These are phyloP conservation scores for Nakazawaea holstii DNA, from an alignment of 805 yeast genomes.

Conservation along the genomic window DNA sequence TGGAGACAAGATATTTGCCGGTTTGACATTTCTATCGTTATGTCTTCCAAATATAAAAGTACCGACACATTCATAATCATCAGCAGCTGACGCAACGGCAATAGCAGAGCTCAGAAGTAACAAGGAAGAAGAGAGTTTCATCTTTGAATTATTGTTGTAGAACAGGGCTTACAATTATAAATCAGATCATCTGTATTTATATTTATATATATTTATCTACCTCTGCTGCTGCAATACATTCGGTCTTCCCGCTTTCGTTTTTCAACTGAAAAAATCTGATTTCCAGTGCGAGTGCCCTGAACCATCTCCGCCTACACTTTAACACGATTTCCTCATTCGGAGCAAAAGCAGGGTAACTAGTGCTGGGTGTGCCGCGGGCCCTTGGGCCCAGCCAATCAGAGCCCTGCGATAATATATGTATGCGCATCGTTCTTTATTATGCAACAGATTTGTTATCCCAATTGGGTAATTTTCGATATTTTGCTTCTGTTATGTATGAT, in stretches of 20 bases:
- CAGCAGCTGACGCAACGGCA: slow-evolving; percentile 18
- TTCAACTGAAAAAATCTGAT: no score
- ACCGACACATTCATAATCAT: slow-evolving; percentile 29
- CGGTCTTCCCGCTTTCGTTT: no score
- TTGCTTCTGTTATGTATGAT: no score
- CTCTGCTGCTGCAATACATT: not conserved
- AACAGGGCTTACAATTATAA: no score
- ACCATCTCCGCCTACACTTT: slow-evolving; percentile 3
- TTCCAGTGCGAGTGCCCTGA: no score
- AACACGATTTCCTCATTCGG: not conserved
- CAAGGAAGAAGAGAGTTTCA: not conserved
- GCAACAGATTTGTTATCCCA: no score
- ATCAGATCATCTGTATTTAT: no score
- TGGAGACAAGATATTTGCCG: slow-evolving; percentile 37
- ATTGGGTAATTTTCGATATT: no score
- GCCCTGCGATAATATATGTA: no score
- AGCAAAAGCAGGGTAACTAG: not conserved
- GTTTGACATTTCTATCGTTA: slow-evolving; percentile 43
- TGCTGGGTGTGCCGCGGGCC: not conserved
- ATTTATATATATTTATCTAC: no score
- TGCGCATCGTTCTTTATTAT: no score
- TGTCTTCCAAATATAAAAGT: slow-evolving; percentile 43
- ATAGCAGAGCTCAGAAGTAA: slow-evolving; percentile 3
- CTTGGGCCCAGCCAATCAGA: no score
- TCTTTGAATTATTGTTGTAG: not conserved